Percentiles rank a stretch among this genome's conserved stretches.
These are phyloP conservation scores for Phalaenopsis hybrid DNA, from an alignment of 116 monocot genomes.

Conservation along the genomic window DNA sequence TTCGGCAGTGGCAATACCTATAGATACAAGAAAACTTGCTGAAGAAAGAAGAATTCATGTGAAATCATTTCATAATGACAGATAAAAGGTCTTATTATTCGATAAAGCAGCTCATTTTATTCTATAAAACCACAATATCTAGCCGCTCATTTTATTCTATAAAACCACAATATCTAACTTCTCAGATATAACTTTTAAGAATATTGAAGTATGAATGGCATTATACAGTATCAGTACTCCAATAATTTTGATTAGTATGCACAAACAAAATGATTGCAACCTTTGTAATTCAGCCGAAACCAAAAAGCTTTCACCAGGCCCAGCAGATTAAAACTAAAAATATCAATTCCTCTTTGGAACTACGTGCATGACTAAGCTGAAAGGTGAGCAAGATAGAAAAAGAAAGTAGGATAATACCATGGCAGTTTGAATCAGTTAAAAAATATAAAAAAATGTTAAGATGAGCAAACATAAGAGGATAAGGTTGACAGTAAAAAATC, in stretches of 20 bases:
- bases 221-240: not conserved
- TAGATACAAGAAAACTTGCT: not conserved
- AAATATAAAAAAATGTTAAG: not conserved
- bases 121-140: not conserved
- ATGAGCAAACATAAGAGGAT: not conserved
- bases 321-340: not conserved
- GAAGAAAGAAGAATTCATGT: not conserved
- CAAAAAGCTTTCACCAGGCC: not conserved
- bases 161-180: not conserved
- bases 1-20: conserved; percentile 92
- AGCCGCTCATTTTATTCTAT: not conserved
- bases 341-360: not conserved
- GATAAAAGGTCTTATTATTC: not conserved
- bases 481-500: not conserved
- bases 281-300: not conserved
- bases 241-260: not conserved
- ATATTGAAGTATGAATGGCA: not conserved
- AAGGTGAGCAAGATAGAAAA: not conserved
- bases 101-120: not conserved
- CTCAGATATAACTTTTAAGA: not conserved
- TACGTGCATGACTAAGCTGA: not conserved
- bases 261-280: not conserved
- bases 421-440: not conserved
- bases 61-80: not conserved
- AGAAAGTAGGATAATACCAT: not conserved